A percentile compares a stretch with the other conserved stretches of the same genome.
These are phyloP conservation scores for Suhomyces bolitotheri DNA, from an alignment of 1,139 yeast genomes.

Conservation along the genomic window DNA sequence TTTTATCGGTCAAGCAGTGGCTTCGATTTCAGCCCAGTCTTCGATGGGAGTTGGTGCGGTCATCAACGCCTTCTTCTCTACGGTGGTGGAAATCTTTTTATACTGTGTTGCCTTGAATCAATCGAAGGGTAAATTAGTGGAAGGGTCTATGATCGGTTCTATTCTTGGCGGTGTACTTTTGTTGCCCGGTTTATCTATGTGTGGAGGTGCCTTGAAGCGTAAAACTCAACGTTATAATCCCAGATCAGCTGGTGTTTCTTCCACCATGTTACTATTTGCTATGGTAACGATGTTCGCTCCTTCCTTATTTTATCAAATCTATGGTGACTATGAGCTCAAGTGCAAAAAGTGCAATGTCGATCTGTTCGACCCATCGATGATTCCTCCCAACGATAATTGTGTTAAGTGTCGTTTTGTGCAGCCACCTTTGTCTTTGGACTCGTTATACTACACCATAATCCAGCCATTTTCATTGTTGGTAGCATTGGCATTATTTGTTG, in stretches of 20 bases:
- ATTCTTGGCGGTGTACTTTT: constrained; percentile 88
- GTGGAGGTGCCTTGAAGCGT: constrained; percentile 89
- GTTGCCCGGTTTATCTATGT: constrained; percentile 94
- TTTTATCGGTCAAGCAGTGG: constrained; percentile 98
- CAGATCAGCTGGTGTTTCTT: constrained; percentile 93
- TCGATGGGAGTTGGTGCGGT: constrained; percentile 99
- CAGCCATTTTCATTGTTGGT: constrained; percentile 83
- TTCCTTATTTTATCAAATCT: constrained; percentile 83
- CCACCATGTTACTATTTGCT: constrained; percentile 92
- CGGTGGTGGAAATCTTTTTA: constrained; percentile 88
- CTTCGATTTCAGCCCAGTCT: constrained; percentile 96
- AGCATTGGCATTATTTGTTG: constrained; percentile 75
- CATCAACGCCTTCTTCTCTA: constrained; percentile 94
- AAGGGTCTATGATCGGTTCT: constrained; percentile 97
- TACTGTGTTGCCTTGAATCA: constrained; percentile 90
- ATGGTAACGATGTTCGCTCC: constrained; percentile 93
- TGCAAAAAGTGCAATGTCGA: constrained; percentile 53
- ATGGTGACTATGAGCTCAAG: constrained; percentile 80
- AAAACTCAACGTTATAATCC: constrained; percentile 96
- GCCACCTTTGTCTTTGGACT: constrained; percentile 66
- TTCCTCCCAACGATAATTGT: constrained; percentile 41
- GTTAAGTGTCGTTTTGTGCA: constrained; percentile 77
- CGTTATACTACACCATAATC: constrained; percentile 63
- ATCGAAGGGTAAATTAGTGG: constrained; percentile 85
- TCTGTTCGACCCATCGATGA: background rate